Evolutionary conservation across 768 basidiomycete species (phyloP), one percentile per base, ranked within the genome.

Genomic region (Mycena vulgaris): DNA sequence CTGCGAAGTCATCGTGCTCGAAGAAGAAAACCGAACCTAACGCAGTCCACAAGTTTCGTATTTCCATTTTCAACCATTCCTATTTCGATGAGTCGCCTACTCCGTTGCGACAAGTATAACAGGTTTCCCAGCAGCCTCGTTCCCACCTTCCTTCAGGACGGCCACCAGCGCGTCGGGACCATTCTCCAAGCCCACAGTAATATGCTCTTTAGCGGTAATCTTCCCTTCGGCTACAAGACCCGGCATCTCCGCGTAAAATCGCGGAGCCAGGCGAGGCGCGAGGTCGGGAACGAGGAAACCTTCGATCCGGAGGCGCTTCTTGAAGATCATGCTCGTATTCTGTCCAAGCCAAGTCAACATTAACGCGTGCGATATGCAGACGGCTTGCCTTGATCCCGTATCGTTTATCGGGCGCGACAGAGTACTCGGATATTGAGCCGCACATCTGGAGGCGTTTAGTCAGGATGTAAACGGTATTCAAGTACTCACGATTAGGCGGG

Each of bases 401-500:
- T 17, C 73, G 45, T 6, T 70, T 31, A 13, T 69, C 61, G 7
- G 66, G 68, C 7, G 66, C 67, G 35, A 68, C 59, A 39, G 55
- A 60, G 55, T 76, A 76, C 23, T 74, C 75, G 2, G 70, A 69
- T 61, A 68, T 66, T n/a, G 63, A 52, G 7, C 75, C 75, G 51
- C 75, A 74, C 40, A 67, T 68, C 75, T 76, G 61, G 8, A 62
- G 51, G 63, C 35, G 39, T 21, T 51, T 58, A 55, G 49, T 60
- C 6, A 16, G 83, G 17, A 66, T 19, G 39, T 37, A 31, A 53
- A 72, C 19, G 62, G n/a, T n/a, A 48, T 25, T 25, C 4, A 10
- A 19, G 42, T 8, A 2, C 75, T 58, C 66, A 82, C 81, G 17
- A 89, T 81, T 56, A 90, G 84, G 21, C 87, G 76, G 11, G 85